Percentiles rank a stretch among this genome's conserved stretches.
phyloP scores from a whole-genome alignment of 257 asterid species.

The Solanum ossicruentum region DNA sequence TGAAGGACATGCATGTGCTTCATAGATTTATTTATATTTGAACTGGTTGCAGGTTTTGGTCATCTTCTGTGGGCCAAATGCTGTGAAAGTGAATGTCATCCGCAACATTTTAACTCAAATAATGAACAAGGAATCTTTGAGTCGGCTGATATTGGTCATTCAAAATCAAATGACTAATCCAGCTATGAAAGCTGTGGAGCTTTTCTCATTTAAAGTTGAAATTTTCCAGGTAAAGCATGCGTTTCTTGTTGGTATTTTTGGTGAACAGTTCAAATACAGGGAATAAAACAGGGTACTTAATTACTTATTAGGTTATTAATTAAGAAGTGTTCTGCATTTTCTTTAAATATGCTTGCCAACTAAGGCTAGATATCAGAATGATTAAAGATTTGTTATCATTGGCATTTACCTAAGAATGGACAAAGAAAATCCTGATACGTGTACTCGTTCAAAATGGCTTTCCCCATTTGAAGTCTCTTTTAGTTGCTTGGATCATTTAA shows the following conservation, averaged over 20 bases:
- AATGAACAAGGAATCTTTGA: conserved; percentile 31
- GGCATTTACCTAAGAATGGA: neutral
- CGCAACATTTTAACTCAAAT: conserved; percentile 34
- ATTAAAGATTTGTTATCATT: neutral
- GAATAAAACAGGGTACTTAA: neutral
- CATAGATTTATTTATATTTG: neutral
- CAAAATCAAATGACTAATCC: conserved; percentile 54
- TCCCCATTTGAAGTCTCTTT: neutral
- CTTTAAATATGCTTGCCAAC: neutral
- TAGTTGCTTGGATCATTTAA: neutral
- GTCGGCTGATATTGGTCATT: conserved; percentile 47
- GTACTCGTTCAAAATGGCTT: neutral
- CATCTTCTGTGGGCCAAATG: conserved; percentile 33
- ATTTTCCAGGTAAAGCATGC: conserved; percentile 48
- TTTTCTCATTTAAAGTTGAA: conserved; percentile 54
- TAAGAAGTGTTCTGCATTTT: neutral
- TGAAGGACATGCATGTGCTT: neutral
- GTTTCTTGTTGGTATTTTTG: neutral
- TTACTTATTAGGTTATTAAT: neutral
- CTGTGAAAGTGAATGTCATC: conserved; percentile 39
- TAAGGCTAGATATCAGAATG: neutral
- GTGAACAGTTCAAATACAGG: neutral
- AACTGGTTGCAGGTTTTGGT: conserved; percentile 43
- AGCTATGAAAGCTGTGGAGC: conserved; percentile 51
- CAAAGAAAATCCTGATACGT: neutral